These are phyloP conservation scores for Trichoderma virens DNA, from an alignment of 495 filamentous ascomycete species.

Conservation along the genomic window DNA sequence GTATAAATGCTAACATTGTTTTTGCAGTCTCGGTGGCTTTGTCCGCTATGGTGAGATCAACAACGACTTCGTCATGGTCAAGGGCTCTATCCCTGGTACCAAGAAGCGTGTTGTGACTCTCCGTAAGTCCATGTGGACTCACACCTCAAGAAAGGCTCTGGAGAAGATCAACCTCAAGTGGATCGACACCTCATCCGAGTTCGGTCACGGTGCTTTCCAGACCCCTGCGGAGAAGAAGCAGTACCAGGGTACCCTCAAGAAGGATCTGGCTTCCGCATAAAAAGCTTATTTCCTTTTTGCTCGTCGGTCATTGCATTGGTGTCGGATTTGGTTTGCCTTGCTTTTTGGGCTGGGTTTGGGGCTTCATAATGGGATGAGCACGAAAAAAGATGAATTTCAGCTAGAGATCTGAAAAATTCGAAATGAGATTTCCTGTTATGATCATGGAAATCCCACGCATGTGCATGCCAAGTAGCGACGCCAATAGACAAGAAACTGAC, in stretches of 20 bases:
- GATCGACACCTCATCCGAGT: slow-evolving; percentile 99
- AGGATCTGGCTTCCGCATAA: slow-evolving; percentile 71
- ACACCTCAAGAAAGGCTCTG: slow-evolving; percentile 87
- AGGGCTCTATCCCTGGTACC: slow-evolving; percentile 94
- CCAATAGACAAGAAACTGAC: background rate
- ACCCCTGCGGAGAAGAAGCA: slow-evolving; percentile 92
- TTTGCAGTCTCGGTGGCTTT: slow-evolving; percentile 87
- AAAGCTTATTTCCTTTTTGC: slow-evolving; percentile 38
- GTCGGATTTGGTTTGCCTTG: slow-evolving; percentile 36
- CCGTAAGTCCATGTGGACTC: slow-evolving; percentile 97
- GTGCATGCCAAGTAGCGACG: slow-evolving; percentile 3
- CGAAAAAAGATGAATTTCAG: slow-evolving; percentile 22
- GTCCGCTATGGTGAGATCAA: slow-evolving; percentile 98
- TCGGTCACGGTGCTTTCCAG: slow-evolving; percentile 99
- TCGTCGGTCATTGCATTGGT: slow-evolving; percentile 49
- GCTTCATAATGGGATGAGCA: slow-evolving; percentile 33
- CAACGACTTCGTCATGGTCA: slow-evolving; percentile 98
- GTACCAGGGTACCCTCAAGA: slow-evolving; percentile 97
- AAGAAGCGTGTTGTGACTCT: slow-evolving; percentile 99
- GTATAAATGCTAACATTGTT: slow-evolving; percentile 18
- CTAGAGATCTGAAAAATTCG: slow-evolving; percentile 8
- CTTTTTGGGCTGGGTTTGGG: slow-evolving; percentile 36
- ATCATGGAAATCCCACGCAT: slow-evolving; percentile 4
- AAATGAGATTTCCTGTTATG: slow-evolving; percentile 8
- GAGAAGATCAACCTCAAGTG: slow-evolving; percentile 99